These are phyloP conservation scores for Euphorbia peplus DNA, from an alignment of 345 rosid genomes.

Conservation along the genomic window DNA sequence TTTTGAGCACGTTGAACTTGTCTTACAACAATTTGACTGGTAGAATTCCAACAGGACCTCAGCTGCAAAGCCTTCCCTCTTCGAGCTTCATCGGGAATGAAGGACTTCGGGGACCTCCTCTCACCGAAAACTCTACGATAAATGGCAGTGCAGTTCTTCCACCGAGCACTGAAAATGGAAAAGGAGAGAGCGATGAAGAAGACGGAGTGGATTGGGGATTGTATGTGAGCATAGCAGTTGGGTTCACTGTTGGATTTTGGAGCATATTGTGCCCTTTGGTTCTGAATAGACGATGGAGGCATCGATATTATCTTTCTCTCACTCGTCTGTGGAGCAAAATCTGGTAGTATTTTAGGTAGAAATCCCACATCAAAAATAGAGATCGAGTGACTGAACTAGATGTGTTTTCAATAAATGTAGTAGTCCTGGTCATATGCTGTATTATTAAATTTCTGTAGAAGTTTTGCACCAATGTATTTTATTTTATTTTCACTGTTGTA, in stretches of 20 bases:
- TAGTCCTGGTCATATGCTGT: too few relatives aligned
- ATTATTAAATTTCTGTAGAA: too few relatives aligned
- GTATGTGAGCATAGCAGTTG: not conserved
- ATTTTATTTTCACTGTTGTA: too few relatives aligned
- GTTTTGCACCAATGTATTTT: too few relatives aligned
- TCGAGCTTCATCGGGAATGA: not conserved
- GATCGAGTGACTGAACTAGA: too few relatives aligned
- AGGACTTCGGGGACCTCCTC: not conserved
- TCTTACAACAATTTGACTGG: not conserved
- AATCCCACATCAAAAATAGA: too few relatives aligned
- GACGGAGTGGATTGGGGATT: not conserved
- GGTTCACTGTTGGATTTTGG: conserved; percentile 1
- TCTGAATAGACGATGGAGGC: too few relatives aligned
- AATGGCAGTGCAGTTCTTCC: not conserved
- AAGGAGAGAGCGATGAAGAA: not conserved
- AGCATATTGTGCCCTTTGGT: not conserved
- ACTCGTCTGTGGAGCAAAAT: not conserved
- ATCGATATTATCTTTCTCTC: not conserved
- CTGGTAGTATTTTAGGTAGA: too few relatives aligned
- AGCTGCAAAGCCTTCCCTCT: not conserved
- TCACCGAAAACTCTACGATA: not conserved
- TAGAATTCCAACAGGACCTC: not conserved
- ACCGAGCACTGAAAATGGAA: not conserved
- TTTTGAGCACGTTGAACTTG: not conserved
- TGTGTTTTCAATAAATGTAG: too few relatives aligned